These are phyloP conservation scores for Elsinoe fawcettii DNA, from an alignment of 2,329 filamentous ascomycete species.

Conservation along the genomic window DNA sequence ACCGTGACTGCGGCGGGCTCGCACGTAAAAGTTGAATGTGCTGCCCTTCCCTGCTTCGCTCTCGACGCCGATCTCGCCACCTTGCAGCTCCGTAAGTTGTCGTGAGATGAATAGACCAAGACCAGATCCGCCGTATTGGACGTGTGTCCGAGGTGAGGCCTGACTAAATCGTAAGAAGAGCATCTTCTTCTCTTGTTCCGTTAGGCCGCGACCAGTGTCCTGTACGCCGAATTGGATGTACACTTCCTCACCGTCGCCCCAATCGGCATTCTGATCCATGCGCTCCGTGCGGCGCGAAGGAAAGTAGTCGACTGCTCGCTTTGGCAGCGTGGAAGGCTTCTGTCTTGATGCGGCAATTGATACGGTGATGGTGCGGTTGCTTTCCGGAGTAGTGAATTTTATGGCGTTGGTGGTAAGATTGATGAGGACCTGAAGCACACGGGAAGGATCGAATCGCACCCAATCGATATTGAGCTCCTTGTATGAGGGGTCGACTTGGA, in stretches of 20 bases:
- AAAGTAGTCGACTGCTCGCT: constrained; percentile 52
- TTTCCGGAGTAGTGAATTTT: constrained; percentile 65
- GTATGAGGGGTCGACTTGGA: constrained; percentile 57
- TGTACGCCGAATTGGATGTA: constrained; percentile 66
- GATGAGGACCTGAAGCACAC: constrained; percentile 70
- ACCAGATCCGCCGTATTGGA: constrained; percentile 71
- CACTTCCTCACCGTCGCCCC: constrained; percentile 59
- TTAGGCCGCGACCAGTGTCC: constrained; percentile 69
- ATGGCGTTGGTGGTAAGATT: constrained; percentile 75
- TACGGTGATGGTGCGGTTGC: constrained; percentile 56
- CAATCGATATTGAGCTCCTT: constrained; percentile 52
- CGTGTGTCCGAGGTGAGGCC: constrained; percentile 65
- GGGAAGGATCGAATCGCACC: constrained; percentile 65
- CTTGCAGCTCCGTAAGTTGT: constrained; percentile 71
- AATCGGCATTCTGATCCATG: constrained; percentile 50
- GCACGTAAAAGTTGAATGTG: constrained; percentile 71
- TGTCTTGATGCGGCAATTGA: constrained; percentile 56
- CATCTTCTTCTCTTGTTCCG: constrained; percentile 60
- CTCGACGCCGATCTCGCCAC: constrained; percentile 68
- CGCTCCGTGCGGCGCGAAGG: constrained; percentile 46
- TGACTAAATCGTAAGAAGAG: constrained; percentile 75
- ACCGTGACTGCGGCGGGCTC: constrained; percentile 50
- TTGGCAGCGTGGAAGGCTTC: constrained; percentile 39
- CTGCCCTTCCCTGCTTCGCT: constrained; percentile 61
- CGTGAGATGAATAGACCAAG: constrained; percentile 73